Base-by-base conservation (phyloP, 345 rosid species). In the rapeseed (Brassica napus) region DNA sequence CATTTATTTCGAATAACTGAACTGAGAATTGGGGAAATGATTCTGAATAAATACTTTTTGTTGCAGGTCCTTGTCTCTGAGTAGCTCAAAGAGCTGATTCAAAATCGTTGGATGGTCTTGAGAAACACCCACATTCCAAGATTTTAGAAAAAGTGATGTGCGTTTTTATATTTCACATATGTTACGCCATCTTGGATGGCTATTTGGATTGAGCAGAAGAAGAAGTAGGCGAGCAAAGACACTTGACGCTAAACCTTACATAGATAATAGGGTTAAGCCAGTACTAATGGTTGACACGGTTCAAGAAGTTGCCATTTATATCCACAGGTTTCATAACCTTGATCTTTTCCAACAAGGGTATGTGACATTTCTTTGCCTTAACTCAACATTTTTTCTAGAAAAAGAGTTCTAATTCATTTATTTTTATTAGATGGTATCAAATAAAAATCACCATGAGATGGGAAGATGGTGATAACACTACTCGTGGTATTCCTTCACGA, bases 311-410 rank as follows among this genome's bases (percentile, higher is more conserved):
- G 94, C 92, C 3, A 73, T 95, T 84, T 95, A 90, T 73, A 73
- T 82, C 65, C 79, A 82, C 10, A 74, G 82, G 82, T 82, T 82
- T 65, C 84, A 82, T 76, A 77, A 82, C 72, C 84, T 82, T 69
- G 82, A 82, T 71, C 82, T 82, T 9, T 82, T 95, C 82, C 98
- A 95, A 34, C 97, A 95, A 87, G 98, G 97, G 99, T 95, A 89
- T 59, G 82, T 35, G 8, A 35, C 42, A 8, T 35, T 35, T 35
- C 42, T 35, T 35, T 35, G 39, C 39, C 8, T 35, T 6, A 35
- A 35, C 39, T 24, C 5, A n/a, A 59, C 14, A 14, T 31, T 14
- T 23, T 75, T 67, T 0, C 2, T 47, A 47, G 18, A 49, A n/a
- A 49, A 68, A 65, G 9, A 49, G 24, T 24, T 76, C 31, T 47